Conservation (phyloP, 495 filamentous ascomycete genomes). For the Amniculicola lignicola region DNA sequence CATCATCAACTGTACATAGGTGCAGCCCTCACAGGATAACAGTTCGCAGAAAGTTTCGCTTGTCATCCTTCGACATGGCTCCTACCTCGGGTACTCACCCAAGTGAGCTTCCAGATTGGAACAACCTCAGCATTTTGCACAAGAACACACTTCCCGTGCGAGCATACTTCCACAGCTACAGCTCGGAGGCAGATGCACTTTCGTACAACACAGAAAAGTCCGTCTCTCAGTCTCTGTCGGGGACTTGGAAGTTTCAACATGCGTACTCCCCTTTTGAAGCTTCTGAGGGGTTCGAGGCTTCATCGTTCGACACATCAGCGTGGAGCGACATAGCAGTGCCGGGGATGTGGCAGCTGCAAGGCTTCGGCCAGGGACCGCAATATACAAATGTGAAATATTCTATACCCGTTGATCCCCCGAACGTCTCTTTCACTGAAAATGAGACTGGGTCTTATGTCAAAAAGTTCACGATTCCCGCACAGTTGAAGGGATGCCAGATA, state of each 20-base stretch:
- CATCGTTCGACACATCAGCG: conserved; percentile 32
- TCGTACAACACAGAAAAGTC: conserved; percentile 12
- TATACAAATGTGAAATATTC: conserved; percentile 65
- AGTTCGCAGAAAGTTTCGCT: no score
- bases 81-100: conserved; percentile 2
- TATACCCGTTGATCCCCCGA: conserved; percentile 59
- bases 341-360: conserved; percentile 69
- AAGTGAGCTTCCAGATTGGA: conserved; percentile 19
- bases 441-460: conserved; percentile 61
- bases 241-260: conserved; percentile 20
- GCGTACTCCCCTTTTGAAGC: conserved; percentile 12
- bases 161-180: conserved; percentile 10
- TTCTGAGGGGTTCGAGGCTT: conserved; percentile 5
- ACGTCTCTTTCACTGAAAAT: conserved; percentile 56
- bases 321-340: conserved; percentile 60
- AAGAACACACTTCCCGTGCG: conserved; percentile 20
- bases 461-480: conserved; percentile 49
- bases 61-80: conserved; percentile 8
- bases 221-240: conserved; percentile 4
- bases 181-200: conserved; percentile 7
- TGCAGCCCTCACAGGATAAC: no score
- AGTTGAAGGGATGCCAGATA: conserved; percentile 46
- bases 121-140: conserved; percentile 22
- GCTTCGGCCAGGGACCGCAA: conserved; percentile 56
- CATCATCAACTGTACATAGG: no score